phyloP scores from a whole-genome alignment of 257 asterid species.

The Jacaranda mimosifolia region DNA sequence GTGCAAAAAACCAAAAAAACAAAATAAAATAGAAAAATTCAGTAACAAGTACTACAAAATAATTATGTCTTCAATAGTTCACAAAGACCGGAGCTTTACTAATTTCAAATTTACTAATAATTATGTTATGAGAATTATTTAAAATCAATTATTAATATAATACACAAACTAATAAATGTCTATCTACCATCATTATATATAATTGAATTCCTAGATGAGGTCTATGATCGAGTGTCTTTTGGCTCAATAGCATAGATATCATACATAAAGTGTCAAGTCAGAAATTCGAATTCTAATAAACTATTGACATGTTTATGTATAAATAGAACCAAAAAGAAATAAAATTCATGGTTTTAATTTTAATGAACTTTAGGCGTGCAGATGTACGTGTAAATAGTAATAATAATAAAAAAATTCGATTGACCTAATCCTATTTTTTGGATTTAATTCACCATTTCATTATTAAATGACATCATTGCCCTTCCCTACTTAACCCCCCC shows the following conservation, averaged over 20 bases:
- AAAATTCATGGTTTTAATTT: too few species aligned
- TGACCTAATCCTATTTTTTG: neutral
- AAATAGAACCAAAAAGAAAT: too few species aligned
- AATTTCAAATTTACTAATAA: neutral
- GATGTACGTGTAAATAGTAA: neutral
- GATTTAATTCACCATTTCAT: neutral
- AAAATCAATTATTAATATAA: neutral
- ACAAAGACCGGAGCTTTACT: neutral
- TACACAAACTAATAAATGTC: too few species aligned
- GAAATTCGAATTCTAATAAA: too few species aligned
- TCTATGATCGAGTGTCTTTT: too few species aligned
- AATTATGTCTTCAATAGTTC: neutral
- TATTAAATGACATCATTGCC: conserved; percentile 36
- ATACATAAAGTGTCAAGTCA: too few species aligned
- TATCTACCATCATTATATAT: too few species aligned
- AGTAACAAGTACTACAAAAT: neutral
- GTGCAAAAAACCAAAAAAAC: neutral
- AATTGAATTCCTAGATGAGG: too few species aligned
- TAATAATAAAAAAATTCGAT: neutral
- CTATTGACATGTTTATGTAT: too few species aligned
- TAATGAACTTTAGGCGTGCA: too few species aligned
- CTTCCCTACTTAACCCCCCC: conserved; percentile 1
- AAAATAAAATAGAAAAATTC: neutral
- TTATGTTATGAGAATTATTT: neutral
- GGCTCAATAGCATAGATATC: too few species aligned